Evolutionary conservation across 2,329 filamentous ascomycete species (phyloP).

Genomic region (Epichloe amarillans): DNA sequence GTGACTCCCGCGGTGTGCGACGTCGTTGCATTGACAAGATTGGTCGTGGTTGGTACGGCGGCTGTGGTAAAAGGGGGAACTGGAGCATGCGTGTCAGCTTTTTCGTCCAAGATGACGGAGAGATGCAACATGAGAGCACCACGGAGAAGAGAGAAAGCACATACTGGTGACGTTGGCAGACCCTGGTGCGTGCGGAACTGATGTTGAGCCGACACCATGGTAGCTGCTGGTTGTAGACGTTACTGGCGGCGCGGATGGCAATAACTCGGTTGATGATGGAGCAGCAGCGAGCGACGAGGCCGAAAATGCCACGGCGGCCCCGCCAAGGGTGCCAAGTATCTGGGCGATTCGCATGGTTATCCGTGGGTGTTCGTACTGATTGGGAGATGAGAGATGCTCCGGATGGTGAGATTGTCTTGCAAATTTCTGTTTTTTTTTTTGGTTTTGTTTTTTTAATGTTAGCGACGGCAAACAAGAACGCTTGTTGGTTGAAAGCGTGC

Average conservation of each 20-base stretch:
- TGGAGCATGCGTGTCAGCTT: constrained; percentile 4
- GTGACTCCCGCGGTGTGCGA: constrained; percentile 16
- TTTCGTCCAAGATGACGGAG: background rate
- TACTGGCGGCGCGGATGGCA: background rate
- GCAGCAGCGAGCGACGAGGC: constrained; percentile 1
- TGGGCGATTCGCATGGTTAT: constrained; percentile 10
- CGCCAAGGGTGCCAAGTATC: constrained; percentile 7
- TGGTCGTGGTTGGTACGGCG: constrained; percentile 7
- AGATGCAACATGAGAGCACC: too few relatives aligned
- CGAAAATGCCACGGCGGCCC: constrained; percentile 7
- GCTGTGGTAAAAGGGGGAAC: constrained; percentile 3
- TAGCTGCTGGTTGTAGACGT: background rate
- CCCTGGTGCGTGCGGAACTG: background rate
- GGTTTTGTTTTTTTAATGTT: background rate
- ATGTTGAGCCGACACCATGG: background rate
- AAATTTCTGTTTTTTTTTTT: too few relatives aligned
- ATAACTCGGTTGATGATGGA: background rate
- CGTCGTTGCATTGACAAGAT: constrained; percentile 14
- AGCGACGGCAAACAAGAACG: background rate
- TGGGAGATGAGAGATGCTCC: background rate
- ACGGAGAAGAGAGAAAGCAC: background rate
- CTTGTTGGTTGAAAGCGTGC: too few relatives aligned
- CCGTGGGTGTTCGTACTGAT: background rate
- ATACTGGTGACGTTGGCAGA: constrained; percentile 2
- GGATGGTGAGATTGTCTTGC: too few relatives aligned